Evolutionary conservation across 495 filamentous ascomycete species (phyloP).

Genomic region (Annulohypoxylon stygium): DNA sequence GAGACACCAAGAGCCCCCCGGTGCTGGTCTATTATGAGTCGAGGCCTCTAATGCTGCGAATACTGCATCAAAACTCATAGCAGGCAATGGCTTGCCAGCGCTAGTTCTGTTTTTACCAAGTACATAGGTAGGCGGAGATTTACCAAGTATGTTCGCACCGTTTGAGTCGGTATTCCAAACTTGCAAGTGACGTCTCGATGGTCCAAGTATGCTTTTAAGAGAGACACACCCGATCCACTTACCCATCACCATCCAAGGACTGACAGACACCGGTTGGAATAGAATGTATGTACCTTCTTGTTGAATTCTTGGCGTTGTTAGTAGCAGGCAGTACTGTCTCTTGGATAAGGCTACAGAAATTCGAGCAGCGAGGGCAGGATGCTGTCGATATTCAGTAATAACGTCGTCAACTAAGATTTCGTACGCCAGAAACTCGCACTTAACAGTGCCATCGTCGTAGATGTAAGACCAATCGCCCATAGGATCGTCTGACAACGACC

Average conservation of each 20-base stretch:
- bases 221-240: constrained; percentile 14
- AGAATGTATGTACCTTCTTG: constrained; percentile 9
- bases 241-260: constrained; percentile 3
- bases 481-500: constrained; percentile 7
- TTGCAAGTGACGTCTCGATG: constrained; percentile 6
- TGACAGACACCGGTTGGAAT: constrained; percentile 2
- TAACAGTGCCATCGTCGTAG: constrained; percentile 9
- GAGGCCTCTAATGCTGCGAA: background rate
- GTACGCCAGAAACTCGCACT: constrained; percentile 9
- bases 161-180: background rate
- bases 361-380: constrained; percentile 12
- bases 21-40: background rate
- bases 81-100: constrained; percentile 3
- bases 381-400: constrained; percentile 6
- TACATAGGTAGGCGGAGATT: constrained; percentile 12
- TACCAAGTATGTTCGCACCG: constrained; percentile 2
- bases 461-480: constrained; percentile 15
- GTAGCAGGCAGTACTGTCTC: constrained; percentile 9
- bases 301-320: constrained; percentile 14
- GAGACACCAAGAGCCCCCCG: constrained; percentile 7
- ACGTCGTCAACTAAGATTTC: background rate
- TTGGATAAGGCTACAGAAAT: constrained; percentile 13
- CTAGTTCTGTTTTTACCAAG: constrained; percentile 13
- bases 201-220: background rate
- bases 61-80: constrained; percentile 1